Base-by-base conservation (phyloP, 2,329 filamentous ascomycete genomes). In the Thermomyces lanuginosus region DNA sequence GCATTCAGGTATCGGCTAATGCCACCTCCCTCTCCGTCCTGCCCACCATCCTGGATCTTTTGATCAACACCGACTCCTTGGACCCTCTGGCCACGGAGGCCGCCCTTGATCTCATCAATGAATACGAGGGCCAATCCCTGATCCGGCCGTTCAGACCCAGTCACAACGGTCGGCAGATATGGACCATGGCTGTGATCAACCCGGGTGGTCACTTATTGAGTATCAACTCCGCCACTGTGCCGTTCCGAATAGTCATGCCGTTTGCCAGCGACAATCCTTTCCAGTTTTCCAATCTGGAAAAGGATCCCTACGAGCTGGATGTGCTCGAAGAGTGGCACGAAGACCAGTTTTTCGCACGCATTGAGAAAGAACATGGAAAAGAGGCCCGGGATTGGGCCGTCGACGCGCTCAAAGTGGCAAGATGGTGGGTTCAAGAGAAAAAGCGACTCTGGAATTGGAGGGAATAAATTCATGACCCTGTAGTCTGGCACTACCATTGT, bases 211-310 rank as follows among this genome's bases (percentile, higher is more conserved):
- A 46, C 5, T 42, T 75, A 76, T 51, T 66, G 63, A 35, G 60
- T 63, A 39, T 74, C 81, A 51, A 73, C 72, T n/a, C 64, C 58
- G 36, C 93, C 75, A 82, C 72, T 73, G 41, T 81, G 82, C 60
- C 51, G 21, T 51, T 66, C 91, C 33, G 63, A 66, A 34, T 84
- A 75, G 38, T 43, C 8, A 73, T 93, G 28, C 73, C 79, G 4
- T 72, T 86, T 41, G 68, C 79, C 42, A 80, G 91, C 48, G 78
- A 81, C 27, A 77, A 61, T 5, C 38, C 42, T 15, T 53, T 43
- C 33, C 32, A 39, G 16, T 58, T 58, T 37, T 51, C 49, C 1
- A 39, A 56, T 16, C 35, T 46, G 4, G 37, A 38, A 2, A 36
- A 32, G 4, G 53, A 57, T 28, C 49, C 53, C 1, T 32, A 46